phyloP scores from a whole-genome alignment of 75 land plant species.

The Cryptomeria japonica region DNA sequence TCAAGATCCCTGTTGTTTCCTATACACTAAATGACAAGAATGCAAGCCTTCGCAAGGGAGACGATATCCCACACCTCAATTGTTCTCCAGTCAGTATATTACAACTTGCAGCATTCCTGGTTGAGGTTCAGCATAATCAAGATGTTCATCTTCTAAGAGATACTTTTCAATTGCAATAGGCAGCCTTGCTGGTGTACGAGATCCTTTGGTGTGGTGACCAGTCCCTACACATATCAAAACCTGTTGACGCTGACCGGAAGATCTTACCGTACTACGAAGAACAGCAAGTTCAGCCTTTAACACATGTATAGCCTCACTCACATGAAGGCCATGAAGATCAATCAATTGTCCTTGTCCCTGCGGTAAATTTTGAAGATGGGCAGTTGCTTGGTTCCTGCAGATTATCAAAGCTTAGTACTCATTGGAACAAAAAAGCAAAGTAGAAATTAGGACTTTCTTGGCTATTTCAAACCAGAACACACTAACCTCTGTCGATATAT shows the following conservation, averaged over 20 bases:
- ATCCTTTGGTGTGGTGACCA: slow-evolving; percentile 88
- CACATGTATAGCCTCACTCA: slow-evolving; percentile 84
- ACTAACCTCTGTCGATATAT: slow-evolving; percentile 82
- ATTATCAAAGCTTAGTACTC: background rate
- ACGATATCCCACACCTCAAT: background rate
- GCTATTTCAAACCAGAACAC: background rate
- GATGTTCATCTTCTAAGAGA: slow-evolving; percentile 80
- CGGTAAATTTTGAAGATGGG: slow-evolving; percentile 30
- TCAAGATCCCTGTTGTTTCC: slow-evolving; percentile 17
- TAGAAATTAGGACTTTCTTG: background rate
- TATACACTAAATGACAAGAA: slow-evolving; percentile 28
- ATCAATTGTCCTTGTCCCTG: slow-evolving; percentile 56
- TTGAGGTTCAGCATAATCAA: slow-evolving; percentile 74
- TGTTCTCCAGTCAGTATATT: slow-evolving; percentile 39
- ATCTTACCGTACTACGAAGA: slow-evolving; percentile 53
- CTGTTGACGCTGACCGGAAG: slow-evolving; percentile 64
- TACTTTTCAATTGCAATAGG: slow-evolving; percentile 76
- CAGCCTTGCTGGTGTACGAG: slow-evolving; percentile 78
- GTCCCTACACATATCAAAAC: slow-evolving; percentile 90
- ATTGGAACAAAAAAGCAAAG: background rate
- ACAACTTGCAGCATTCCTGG: slow-evolving; percentile 89
- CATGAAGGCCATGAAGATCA: slow-evolving; percentile 88
- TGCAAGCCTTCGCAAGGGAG: slow-evolving; percentile 14
- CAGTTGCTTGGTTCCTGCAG: slow-evolving; percentile 56
- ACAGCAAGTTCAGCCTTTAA: slow-evolving; percentile 69